Base-by-base conservation (phyloP, 2,329 filamentous ascomycete genomes). In the Lachnellula hyalina region DNA sequence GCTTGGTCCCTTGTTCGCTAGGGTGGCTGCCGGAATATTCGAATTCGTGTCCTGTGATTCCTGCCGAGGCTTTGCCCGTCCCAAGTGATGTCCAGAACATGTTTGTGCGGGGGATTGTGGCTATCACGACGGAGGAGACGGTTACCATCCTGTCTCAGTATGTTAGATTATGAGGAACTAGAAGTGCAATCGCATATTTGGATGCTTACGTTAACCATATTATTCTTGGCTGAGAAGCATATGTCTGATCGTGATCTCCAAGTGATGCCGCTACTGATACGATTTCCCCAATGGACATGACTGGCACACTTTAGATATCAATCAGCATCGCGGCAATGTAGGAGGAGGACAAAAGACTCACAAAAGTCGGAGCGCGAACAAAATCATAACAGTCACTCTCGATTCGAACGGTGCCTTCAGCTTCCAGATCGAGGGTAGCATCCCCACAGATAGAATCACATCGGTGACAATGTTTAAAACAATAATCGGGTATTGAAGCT, bases 31-130 rank as follows among this genome's bases (percentile, higher is more conserved):
- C 36, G n/a, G 54, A 56, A 12, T 53, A 44, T 44, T 56, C 54
- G 47, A 41, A 56, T 49, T 53, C 51, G 48, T 53, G 51, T 8
- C 40, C 50, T 23, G 54, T 49, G 19, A 56, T 47, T 9, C 32
- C 50, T 9, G 45, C 42, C 7, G 15, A 28, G 2, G 50, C 45
- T 49, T 56, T 56, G 17, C 54, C 54, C 17, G 54, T 42, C 19
- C 44, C 35, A 11, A 56, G 54, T 14, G 54, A 56, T 21, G 50
- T 21, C 54, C 54, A 56, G 50, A 56, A 56, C 21, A 45, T 47
- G 35, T 56, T 34, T 15, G 54, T 56, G 25, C 54, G 54, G 14
- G 54, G 54, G 15, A 56, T 56, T 12, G 54, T 56, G 12, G 54
- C 36, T 8, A 45, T 56, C 3, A 56, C 41, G 19, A 56, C 32